Conservation (phyloP, 176 grass and related monocot species). For the Bromus sterilis region DNA sequence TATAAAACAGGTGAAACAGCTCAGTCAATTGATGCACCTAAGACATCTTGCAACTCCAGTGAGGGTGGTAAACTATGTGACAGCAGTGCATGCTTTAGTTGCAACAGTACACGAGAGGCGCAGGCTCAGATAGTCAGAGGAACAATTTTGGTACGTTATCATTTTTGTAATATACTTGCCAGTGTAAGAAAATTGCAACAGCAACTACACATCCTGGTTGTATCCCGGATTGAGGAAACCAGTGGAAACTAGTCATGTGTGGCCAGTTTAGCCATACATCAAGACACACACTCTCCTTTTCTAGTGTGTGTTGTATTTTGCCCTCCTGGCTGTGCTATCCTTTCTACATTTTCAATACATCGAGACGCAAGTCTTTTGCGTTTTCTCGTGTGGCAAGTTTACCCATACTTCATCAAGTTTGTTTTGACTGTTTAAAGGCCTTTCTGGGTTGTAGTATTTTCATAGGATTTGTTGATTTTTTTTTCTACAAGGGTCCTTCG, state of each 20-base stretch:
- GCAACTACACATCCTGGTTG: not conserved
- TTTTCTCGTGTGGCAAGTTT: too few species aligned
- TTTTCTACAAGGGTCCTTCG: not conserved
- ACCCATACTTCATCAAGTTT: not conserved
- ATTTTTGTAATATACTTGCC: not conserved
- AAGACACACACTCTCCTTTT: too few species aligned
- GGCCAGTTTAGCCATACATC: not conserved
- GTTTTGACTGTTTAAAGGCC: not conserved
- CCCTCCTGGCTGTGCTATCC: too few species aligned
- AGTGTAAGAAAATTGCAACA: not conserved
- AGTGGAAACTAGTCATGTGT: not conserved
- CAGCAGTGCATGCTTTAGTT: slow-evolving; percentile 46
- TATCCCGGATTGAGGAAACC: not conserved
- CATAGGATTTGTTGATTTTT: not conserved
- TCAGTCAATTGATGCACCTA: slow-evolving; percentile 70
- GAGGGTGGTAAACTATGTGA: slow-evolving; percentile 53
- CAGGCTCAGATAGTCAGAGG: slow-evolving; percentile 59
- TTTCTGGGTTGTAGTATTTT: not conserved
- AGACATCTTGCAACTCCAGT: slow-evolving; percentile 45
- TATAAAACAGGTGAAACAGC: slow-evolving; percentile 67
- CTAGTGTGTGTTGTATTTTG: too few species aligned
- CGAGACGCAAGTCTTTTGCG: too few species aligned
- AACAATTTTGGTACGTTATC: slow-evolving; percentile 51
- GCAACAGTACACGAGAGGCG: slow-evolving; percentile 57
- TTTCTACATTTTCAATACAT: too few species aligned